Conservation (phyloP, 108 stramenopile species). For the Pseudonitzschia multistriata region DNA sequence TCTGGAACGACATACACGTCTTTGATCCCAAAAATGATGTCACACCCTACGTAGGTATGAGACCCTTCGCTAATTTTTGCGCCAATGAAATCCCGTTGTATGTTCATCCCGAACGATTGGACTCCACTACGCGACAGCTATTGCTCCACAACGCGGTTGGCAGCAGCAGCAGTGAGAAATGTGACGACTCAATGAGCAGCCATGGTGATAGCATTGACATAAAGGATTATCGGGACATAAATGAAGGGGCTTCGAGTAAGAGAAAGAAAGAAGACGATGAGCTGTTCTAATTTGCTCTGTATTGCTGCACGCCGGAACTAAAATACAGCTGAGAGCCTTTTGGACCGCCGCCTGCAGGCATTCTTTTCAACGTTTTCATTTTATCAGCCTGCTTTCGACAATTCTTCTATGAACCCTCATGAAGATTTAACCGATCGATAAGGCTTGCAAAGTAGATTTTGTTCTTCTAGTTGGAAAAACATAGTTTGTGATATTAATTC, state of each 20-base stretch:
- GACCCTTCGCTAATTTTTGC: slow-evolving; percentile 87
- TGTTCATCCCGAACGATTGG: slow-evolving; percentile 74
- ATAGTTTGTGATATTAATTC: no score
- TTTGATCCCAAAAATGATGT: slow-evolving; percentile 72
- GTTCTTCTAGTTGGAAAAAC: no score
- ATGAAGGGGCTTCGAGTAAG: neutral
- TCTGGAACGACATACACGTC: slow-evolving; percentile 45
- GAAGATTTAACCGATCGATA: no score
- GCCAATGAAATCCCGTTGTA: slow-evolving; percentile 58
- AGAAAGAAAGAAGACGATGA: slow-evolving; percentile 10
- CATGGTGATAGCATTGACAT: neutral
- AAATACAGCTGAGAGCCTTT: no score
- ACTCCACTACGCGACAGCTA: slow-evolving; percentile 44
- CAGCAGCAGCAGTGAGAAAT: neutral
- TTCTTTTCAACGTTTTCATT: no score
- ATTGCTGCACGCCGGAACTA: no score
- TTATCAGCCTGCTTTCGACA: no score
- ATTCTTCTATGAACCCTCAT: no score
- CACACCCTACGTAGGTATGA: slow-evolving; percentile 42
- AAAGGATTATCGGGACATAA: neutral
- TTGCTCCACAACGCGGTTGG: slow-evolving; percentile 12
- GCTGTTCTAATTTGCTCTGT: neutral
- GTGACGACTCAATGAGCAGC: neutral
- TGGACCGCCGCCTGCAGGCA: no score
- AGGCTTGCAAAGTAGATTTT: no score